phyloP scores from a whole-genome alignment of 768 basidiomycete genomes.

The Macrolepiota dolichaula region DNA sequence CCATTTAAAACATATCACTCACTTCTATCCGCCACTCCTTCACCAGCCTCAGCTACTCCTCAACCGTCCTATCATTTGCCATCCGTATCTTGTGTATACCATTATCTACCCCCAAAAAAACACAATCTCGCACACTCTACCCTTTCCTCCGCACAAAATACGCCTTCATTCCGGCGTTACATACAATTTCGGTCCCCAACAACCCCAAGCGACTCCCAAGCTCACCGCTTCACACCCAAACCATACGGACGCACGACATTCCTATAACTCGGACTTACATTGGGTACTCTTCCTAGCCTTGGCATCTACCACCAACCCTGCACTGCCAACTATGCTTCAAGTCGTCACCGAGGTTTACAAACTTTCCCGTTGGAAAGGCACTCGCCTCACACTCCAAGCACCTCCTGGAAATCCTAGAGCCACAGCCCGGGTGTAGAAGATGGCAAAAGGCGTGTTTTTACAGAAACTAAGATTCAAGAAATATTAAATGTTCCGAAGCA shows the following conservation, averaged over 20 bases:
- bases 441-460: too few relatives aligned
- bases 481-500: too few relatives aligned
- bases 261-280: background rate
- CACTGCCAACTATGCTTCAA: background rate
- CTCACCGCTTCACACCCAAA: background rate
- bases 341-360: too few relatives aligned
- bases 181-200: background rate
- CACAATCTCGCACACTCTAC: background rate
- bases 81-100: background rate
- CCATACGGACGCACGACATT: background rate
- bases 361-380: constrained; percentile 39
- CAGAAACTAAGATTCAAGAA: too few relatives aligned
- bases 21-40: background rate
- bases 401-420: constrained; percentile 19
- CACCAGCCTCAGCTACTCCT: background rate
- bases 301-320: background rate
- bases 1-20: background rate
- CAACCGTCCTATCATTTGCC: background rate
- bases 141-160: background rate
- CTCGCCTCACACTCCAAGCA: constrained; percentile 35
- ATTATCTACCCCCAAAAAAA: background rate
- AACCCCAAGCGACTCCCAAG: background rate
- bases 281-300: background rate
- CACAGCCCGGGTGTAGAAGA: background rate
- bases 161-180: background rate